A percentile compares a stretch with the other conserved stretches of the same genome.
phyloP scores from a whole-genome alignment of 2,329 filamentous ascomycete genomes.

The Conoideocrella luteorostrata region DNA sequence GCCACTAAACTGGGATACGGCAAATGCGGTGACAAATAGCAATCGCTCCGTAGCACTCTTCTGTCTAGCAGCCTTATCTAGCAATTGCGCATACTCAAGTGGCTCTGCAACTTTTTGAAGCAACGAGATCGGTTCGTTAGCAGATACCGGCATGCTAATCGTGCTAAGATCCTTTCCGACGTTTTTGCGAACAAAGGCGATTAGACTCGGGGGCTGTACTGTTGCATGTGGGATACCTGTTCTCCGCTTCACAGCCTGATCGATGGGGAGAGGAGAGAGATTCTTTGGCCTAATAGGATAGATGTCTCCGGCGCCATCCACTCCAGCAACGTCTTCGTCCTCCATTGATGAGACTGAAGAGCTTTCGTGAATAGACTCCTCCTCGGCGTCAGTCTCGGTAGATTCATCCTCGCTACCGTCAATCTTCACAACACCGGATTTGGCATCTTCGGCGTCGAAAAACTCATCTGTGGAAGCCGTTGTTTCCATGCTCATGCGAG shows the following conservation, averaged over 20 bases:
- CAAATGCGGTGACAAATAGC: slow-evolving; percentile 83
- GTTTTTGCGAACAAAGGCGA: slow-evolving; percentile 92
- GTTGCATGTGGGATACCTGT: slow-evolving; percentile 66
- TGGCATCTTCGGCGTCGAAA: slow-evolving; percentile 73
- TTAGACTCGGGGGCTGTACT: slow-evolving; percentile 79
- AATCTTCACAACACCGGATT: slow-evolving; percentile 68
- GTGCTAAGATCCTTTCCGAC: slow-evolving; percentile 96
- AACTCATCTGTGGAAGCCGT: slow-evolving; percentile 81
- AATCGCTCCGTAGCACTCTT: slow-evolving; percentile 61
- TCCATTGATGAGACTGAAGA: slow-evolving; percentile 55
- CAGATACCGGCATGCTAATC: slow-evolving; percentile 94
- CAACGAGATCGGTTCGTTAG: slow-evolving; percentile 86
- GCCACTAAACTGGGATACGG: slow-evolving; percentile 77
- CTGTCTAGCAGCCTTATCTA: slow-evolving; percentile 66
- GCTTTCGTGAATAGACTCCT: slow-evolving; percentile 30
- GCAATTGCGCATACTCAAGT: slow-evolving; percentile 79
- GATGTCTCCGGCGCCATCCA: slow-evolving; percentile 55
- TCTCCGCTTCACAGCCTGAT: slow-evolving; percentile 58
- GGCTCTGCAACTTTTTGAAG: slow-evolving; percentile 86
- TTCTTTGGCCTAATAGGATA: slow-evolving; percentile 73
- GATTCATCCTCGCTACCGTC: slow-evolving; percentile 60
- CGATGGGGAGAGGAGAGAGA: slow-evolving; percentile 70
- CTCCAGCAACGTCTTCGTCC: slow-evolving; percentile 49
- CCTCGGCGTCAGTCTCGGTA: slow-evolving; percentile 13
- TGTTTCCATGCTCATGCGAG: slow-evolving; percentile 70